phyloP scores from a whole-genome alignment of 306 rosid species.

The Hippophae rhamnoides region DNA sequence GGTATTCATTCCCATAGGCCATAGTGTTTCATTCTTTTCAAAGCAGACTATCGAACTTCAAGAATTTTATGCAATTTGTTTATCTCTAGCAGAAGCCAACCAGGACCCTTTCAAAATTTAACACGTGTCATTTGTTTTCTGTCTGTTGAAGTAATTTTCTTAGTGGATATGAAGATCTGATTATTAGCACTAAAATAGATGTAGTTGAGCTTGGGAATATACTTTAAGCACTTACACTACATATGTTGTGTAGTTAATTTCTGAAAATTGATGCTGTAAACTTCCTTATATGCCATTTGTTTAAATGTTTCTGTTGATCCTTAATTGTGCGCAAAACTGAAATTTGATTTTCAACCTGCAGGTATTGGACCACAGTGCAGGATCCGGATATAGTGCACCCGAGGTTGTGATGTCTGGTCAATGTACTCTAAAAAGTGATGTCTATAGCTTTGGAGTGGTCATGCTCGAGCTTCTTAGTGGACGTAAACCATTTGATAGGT shows the following conservation, averaged over 20 bases:
- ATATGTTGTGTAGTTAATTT: neutral
- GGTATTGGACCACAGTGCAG: constrained; percentile 57
- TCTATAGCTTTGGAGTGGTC: constrained; percentile 87
- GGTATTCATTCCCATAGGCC: too few relatives aligned
- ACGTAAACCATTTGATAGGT: constrained; percentile 92
- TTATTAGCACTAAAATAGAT: too few relatives aligned
- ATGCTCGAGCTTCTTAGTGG: constrained; percentile 97
- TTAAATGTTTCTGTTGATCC: neutral
- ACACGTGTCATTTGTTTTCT: too few relatives aligned
- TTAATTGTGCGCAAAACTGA: constrained; percentile 17
- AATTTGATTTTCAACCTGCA: constrained; percentile 23
- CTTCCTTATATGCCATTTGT: neutral
- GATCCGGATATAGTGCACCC: constrained; percentile 78
- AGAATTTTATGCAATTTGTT: too few relatives aligned
- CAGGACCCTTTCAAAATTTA: too few relatives aligned
- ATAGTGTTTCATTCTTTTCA: too few relatives aligned
- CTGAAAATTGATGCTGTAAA: neutral
- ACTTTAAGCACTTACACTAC: neutral
- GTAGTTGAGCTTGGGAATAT: neutral
- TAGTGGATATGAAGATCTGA: too few relatives aligned
- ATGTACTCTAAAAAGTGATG: constrained; percentile 72
- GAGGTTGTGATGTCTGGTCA: constrained; percentile 79
- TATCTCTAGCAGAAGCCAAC: too few relatives aligned
- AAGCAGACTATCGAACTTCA: too few relatives aligned
- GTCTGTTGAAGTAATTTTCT: too few relatives aligned